phyloP scores from a whole-genome alignment of 306 rosid species.

The Boehmeria nivea region DNA sequence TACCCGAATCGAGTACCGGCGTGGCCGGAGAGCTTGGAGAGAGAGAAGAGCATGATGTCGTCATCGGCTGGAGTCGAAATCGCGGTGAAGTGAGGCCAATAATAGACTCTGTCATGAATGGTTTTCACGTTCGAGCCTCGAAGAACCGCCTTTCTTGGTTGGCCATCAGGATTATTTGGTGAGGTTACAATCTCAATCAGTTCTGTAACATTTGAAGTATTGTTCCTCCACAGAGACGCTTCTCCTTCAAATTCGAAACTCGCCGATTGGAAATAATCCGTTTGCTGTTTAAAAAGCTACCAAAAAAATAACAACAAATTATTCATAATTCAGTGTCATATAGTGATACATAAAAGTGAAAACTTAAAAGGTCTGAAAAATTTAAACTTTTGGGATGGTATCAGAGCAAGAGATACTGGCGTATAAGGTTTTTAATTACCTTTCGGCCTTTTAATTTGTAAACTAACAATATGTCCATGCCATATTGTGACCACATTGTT shows the following conservation, averaged over 20 bases:
- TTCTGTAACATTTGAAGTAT: slow-evolving; percentile 3
- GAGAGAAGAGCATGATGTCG: slow-evolving; percentile 38
- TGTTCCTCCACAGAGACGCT: slow-evolving; percentile 26
- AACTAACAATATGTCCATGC: too few relatives aligned
- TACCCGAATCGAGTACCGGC: slow-evolving; percentile 50
- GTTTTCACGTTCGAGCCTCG: slow-evolving; percentile 26
- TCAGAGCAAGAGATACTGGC: too few relatives aligned
- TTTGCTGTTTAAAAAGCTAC: too few relatives aligned
- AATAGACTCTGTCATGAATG: slow-evolving; percentile 38
- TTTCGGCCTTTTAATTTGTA: too few relatives aligned
- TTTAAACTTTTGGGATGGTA: too few relatives aligned
- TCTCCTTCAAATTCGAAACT: slow-evolving; percentile 47
- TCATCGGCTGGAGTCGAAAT: slow-evolving; percentile 43
- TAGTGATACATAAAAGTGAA: too few relatives aligned
- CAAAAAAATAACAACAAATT: too few relatives aligned
- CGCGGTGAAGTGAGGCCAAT: slow-evolving; percentile 56
- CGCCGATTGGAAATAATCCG: too few relatives aligned
- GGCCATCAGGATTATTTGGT: slow-evolving; percentile 58
- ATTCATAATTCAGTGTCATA: too few relatives aligned
- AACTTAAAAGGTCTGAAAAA: too few relatives aligned
- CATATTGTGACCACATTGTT: too few relatives aligned
- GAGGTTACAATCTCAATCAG: slow-evolving; percentile 51
- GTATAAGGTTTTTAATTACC: too few relatives aligned
- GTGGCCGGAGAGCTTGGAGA: slow-evolving; percentile 54
- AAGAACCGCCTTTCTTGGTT: slow-evolving; percentile 23